Conservation (phyloP, 805 yeast species). For the Candida nanaspora region DNA sequence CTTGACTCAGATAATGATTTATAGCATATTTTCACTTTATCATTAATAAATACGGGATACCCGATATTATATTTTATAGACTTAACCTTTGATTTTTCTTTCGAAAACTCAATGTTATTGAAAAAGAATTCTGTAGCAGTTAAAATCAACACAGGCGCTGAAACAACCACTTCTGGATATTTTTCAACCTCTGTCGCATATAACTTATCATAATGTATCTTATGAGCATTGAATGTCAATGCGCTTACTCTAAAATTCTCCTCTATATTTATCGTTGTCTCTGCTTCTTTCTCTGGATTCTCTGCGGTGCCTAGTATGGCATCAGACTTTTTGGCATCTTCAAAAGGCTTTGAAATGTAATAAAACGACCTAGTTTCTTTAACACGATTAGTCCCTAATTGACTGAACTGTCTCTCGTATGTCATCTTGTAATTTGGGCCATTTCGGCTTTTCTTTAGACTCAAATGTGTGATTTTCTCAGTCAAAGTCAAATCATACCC, state of each 20-base stretch:
- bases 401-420: constrained; percentile 41
- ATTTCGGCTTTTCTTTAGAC: constrained; percentile 28
- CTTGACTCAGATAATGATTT: constrained; percentile 1
- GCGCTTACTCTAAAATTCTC: constrained; percentile 62
- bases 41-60: constrained; percentile 41
- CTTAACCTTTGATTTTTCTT: constrained; percentile 10
- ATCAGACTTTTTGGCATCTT: not conserved
- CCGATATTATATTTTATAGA: constrained; percentile 41
- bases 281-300: constrained; percentile 17
- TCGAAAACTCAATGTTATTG: not conserved
- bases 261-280: constrained; percentile 30
- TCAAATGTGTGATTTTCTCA: constrained; percentile 40
- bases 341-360: constrained; percentile 34
- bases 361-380: constrained; percentile 54
- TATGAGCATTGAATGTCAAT: constrained; percentile 76
- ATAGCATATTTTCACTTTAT: constrained; percentile 23
- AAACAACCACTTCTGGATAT: constrained; percentile 57
- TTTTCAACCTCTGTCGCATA: constrained; percentile 52
- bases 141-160: constrained; percentile 69
- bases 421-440: constrained; percentile 38
- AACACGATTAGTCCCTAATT: constrained; percentile 19
- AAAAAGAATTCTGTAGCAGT: not conserved
- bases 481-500: constrained; percentile 37
- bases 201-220: constrained; percentile 62
- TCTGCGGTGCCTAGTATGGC: not conserved